These are phyloP conservation scores for Colletotrichum endophyticum DNA, from an alignment of 2,329 filamentous ascomycete species.

Conservation along the genomic window DNA sequence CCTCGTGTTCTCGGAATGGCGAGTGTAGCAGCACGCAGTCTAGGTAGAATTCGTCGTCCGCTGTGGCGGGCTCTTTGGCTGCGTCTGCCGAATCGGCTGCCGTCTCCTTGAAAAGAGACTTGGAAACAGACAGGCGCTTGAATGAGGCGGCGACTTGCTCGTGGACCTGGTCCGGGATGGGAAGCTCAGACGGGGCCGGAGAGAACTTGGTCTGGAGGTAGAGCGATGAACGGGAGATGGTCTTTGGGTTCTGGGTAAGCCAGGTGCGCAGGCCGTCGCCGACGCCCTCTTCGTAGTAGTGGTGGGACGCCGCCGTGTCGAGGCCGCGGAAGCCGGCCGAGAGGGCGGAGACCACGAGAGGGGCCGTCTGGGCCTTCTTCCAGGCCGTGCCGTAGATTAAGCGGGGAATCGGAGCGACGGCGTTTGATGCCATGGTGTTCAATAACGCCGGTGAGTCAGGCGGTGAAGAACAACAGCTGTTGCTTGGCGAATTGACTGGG, in stretches of 20 bases:
- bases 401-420: conserved; percentile 45
- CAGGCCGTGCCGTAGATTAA: conserved; percentile 84
- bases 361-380: conserved; percentile 73
- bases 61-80: conserved; percentile 17
- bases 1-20: conserved; percentile 45
- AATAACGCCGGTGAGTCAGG: not conserved
- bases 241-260: conserved; percentile 15
- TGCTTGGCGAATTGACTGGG: not conserved
- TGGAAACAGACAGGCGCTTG: conserved; percentile 56
- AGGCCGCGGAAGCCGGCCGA: conserved; percentile 73
- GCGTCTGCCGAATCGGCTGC: not conserved
- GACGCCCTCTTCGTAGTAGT: conserved; percentile 77
- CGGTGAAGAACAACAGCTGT: not conserved
- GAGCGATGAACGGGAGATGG: conserved; percentile 36
- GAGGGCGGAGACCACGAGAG: conserved; percentile 73
- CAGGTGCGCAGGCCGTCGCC: conserved; percentile 64
- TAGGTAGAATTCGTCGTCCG: conserved; percentile 54
- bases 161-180: conserved; percentile 68
- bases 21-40: conserved; percentile 79
- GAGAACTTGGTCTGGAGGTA: conserved; percentile 79
- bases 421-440: not conserved
- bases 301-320: conserved; percentile 78
- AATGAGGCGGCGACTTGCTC: conserved; percentile 73
- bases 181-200: conserved; percentile 35
- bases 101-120: not conserved